Base-by-base conservation (phyloP, 305 asterid genomes). In the Salvia sclarea region DNA sequence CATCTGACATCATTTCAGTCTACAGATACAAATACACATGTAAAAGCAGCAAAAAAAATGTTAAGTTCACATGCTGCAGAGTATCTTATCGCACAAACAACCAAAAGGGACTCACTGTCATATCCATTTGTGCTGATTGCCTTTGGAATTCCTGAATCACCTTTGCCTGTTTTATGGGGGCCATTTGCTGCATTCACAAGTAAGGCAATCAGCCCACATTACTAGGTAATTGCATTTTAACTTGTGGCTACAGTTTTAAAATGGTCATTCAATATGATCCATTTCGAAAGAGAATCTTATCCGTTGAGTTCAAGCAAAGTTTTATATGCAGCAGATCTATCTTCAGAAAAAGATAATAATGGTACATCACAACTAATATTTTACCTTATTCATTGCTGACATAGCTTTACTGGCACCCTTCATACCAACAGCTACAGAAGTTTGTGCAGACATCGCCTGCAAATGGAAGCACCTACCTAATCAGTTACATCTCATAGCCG, bases 1-100 rank as follows among this genome's bases (percentile, higher is more conserved):
- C 82, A 57, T 92, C 98, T 25, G 98, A 85, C 95, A 91, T 89
- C 95, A 91, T 87, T 79, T 91, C 98, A 71, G 95, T 85, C 98
- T 92, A 78, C 74, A 73, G 10, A 21, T 16, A 66, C 64, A 37
- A 75, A 73, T 11, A 63, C 28, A 54, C 57, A 57, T n/a, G 30
- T 22, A 7, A 68, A 62, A 33, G 13, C 7, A 8, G 21, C 9
- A n/a, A 12, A 33, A 18, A 52, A 64, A 66, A 31, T 35, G 38
- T 75, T 50, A 73, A 24, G 76, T 31, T 56, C 75, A 56, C 30
- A 14, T 12, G 48, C 7, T 1, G 66, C 18, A 24, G 47, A 53
- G 53, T 49, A 66, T 33, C 31, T 59, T 64, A 64, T 53, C 35
- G 8, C 21, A 38, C 20, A 21, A 38, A 48, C 41, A 21, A 41